phyloP scores from a whole-genome alignment of 176 grass and related monocot species.

The Musa troglodytarum region DNA sequence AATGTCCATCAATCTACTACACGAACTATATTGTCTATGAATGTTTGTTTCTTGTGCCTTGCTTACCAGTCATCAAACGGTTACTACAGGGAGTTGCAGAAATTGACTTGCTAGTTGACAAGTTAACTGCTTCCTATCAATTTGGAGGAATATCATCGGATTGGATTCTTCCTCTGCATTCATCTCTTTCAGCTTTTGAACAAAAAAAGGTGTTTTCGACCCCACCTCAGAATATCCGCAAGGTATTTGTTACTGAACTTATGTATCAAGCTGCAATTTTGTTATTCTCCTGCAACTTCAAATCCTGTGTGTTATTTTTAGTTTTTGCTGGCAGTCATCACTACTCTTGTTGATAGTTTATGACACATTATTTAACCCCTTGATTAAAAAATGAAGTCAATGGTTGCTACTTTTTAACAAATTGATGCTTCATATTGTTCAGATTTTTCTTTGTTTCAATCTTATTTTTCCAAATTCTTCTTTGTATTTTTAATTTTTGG shows the following conservation, averaged over 20 bases:
- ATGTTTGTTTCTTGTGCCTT: background rate
- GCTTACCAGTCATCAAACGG: background rate
- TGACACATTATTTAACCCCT: background rate
- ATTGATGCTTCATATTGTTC: background rate
- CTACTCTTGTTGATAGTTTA: background rate
- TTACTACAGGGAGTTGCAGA: constrained; percentile 85
- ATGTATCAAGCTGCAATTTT: background rate
- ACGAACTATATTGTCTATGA: constrained; percentile 6
- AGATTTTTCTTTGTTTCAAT: background rate
- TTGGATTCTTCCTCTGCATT: constrained; percentile 97
- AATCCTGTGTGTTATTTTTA: background rate
- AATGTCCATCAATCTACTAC: constrained; percentile 3
- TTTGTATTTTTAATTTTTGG: background rate
- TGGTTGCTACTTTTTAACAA: background rate
- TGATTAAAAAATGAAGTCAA: background rate
- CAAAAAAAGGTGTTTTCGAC: constrained; percentile 86
- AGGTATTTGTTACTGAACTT: constrained; percentile 36
- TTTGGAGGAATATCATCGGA: constrained; percentile 75
- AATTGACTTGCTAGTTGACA: constrained; percentile 94
- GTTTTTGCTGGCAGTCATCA: background rate
- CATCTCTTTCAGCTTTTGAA: constrained; percentile 73
- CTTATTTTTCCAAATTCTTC: background rate
- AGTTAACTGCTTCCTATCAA: constrained; percentile 66
- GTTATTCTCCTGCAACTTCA: background rate
- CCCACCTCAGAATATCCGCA: constrained; percentile 71